Percentiles rank a stretch among this genome's conserved stretches.
phyloP scores from a whole-genome alignment of 495 filamentous ascomycete species.

The Neurospora sp. region DNA sequence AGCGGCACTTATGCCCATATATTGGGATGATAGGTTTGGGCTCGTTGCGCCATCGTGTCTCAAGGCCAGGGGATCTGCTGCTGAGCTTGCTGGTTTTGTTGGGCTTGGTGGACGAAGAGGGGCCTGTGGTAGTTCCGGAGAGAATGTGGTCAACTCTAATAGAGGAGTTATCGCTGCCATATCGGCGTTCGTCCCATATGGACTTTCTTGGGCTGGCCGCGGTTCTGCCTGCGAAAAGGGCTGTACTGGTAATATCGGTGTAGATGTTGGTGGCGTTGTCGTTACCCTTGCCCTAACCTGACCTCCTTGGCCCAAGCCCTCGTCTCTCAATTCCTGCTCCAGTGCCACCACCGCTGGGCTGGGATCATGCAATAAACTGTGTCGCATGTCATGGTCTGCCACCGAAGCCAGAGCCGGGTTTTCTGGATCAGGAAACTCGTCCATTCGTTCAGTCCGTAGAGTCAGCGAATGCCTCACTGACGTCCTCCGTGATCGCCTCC shows the following conservation, averaged over 20 bases:
- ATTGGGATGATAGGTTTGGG: slow-evolving; percentile 13
- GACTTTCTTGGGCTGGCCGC: not conserved
- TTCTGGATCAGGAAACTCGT: not conserved
- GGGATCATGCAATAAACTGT: not conserved
- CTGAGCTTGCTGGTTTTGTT: slow-evolving; percentile 31
- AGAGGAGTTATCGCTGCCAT: not conserved
- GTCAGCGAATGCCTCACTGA: slow-evolving; percentile 26
- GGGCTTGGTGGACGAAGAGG: slow-evolving; percentile 32
- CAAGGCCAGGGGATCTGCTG: slow-evolving; percentile 30
- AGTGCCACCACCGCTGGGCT: not conserved
- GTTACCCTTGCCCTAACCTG: not conserved
- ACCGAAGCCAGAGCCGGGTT: not conserved
- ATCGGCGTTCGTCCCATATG: not conserved
- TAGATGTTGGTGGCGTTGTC: not conserved
- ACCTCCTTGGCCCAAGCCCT: slow-evolving; percentile 1
- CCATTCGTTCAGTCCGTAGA: not conserved
- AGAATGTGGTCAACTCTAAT: not conserved
- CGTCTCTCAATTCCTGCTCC: not conserved
- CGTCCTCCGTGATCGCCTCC: slow-evolving; percentile 14
- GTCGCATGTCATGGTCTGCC: not conserved
- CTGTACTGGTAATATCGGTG: not conserved
- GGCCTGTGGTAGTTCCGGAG: slow-evolving; percentile 1
- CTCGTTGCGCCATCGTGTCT: slow-evolving; percentile 32
- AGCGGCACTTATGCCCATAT: slow-evolving; percentile 11
- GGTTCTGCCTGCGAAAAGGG: not conserved